These are phyloP conservation scores for Knufia petricola DNA, from an alignment of 2,329 filamentous ascomycete genomes.

Conservation along the genomic window DNA sequence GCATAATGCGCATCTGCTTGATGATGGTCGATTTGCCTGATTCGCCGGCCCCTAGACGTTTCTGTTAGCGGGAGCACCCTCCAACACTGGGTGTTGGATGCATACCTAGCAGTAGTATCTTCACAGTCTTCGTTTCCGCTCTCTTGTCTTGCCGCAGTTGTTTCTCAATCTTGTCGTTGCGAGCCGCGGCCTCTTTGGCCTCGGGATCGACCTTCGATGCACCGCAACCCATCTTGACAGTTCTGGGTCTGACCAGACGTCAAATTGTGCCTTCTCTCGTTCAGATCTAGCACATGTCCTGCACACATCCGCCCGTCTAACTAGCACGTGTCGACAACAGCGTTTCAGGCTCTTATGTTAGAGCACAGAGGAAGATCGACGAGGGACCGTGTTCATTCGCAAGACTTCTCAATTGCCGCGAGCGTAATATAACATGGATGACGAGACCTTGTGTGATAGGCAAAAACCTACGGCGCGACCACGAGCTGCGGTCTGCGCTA, in stretches of 20 bases:
- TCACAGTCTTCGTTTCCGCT: slow-evolving; percentile 75
- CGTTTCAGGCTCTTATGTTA: too few relatives aligned
- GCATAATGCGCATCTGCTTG: slow-evolving; percentile 98
- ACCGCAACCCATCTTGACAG: slow-evolving; percentile 35
- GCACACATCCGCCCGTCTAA: neutral
- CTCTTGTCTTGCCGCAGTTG: slow-evolving; percentile 80
- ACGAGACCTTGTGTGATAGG: too few relatives aligned
- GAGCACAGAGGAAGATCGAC: too few relatives aligned
- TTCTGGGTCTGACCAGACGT: neutral
- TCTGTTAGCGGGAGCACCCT: neutral
- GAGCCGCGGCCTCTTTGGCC: slow-evolving; percentile 34
- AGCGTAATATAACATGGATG: too few relatives aligned
- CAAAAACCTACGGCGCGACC: too few relatives aligned
- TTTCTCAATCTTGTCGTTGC: slow-evolving; percentile 67
- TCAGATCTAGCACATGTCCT: neutral
- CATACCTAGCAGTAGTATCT: slow-evolving; percentile 83
- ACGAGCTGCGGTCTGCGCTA: too few relatives aligned
- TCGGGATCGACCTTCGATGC: slow-evolving; percentile 32
- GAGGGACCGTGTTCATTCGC: too few relatives aligned
- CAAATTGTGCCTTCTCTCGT: neutral
- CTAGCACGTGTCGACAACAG: neutral
- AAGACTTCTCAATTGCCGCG: too few relatives aligned
- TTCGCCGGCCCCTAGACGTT: slow-evolving; percentile 72
- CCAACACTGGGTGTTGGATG: slow-evolving; percentile 14
- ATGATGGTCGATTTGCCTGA: slow-evolving; percentile 93